Evolutionary conservation across 179 eudicot genomes (phyloP).

Genomic region (Drosera spatulata): DNA sequence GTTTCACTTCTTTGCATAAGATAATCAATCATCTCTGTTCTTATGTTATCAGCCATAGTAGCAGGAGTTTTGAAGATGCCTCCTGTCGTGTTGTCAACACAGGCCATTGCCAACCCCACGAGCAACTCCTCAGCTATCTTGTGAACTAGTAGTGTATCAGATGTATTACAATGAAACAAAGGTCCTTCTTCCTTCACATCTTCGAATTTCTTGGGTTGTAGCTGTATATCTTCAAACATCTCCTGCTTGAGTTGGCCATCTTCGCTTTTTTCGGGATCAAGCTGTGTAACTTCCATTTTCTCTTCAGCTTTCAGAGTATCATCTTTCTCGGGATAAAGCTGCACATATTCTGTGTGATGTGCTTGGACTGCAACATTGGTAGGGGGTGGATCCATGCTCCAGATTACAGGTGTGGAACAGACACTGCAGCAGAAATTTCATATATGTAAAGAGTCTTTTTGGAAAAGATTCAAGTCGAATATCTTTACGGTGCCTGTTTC

Average conservation of each 20-base stretch:
- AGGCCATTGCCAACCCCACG: conserved; percentile 80
- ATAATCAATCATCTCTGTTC: conserved; percentile 85
- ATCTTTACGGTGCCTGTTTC: too few relatives aligned
- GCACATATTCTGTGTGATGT: conserved; percentile 37
- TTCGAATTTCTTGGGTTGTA: conserved; percentile 46
- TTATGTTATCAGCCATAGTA: conserved; percentile 66
- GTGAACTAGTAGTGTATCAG: conserved; percentile 55
- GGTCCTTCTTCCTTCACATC: conserved; percentile 42
- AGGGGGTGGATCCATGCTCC: background rate
- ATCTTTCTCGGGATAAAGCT: conserved; percentile 40
- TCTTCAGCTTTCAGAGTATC: conserved; percentile 48
- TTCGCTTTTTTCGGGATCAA: conserved; percentile 43
- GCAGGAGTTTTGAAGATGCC: conserved; percentile 67
- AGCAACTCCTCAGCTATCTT: conserved; percentile 67
- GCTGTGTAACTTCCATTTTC: conserved; percentile 35
- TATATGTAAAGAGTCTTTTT: too few relatives aligned
- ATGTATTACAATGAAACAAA: conserved; percentile 49
- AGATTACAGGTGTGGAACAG: background rate
- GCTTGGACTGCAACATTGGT: conserved; percentile 26
- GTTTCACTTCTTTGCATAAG: conserved; percentile 58
- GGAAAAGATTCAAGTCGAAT: too few relatives aligned
- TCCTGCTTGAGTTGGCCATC: conserved; percentile 46
- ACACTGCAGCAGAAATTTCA: background rate
- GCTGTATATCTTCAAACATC: conserved; percentile 41
- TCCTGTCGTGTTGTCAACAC: conserved; percentile 90